Percentiles rank a stretch among this genome's conserved stretches.
Evolutionary conservation across 2,329 filamentous ascomycete genomes (phyloP).

Genomic region (Aspergillus neotritici): DNA sequence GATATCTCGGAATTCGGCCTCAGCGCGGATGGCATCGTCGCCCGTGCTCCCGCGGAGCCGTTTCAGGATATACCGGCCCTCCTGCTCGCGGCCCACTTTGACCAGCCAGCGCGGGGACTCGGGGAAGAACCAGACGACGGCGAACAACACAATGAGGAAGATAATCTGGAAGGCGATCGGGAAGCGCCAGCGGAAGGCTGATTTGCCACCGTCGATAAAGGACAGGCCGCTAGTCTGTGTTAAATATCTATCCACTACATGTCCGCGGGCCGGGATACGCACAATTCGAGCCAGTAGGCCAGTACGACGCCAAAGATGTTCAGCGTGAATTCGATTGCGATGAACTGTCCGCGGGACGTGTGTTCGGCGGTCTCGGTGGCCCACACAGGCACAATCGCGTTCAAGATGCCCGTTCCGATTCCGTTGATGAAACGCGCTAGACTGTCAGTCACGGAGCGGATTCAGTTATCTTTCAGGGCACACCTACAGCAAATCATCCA

Average conservation of each 20-base stretch:
- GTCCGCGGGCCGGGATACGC: constrained; percentile 8
- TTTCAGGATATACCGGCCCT: constrained; percentile 60
- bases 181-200: constrained; percentile 61
- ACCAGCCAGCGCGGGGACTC: constrained; percentile 57
- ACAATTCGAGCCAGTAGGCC: constrained; percentile 57
- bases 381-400: constrained; percentile 66
- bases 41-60: constrained; percentile 57
- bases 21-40: constrained; percentile 49
- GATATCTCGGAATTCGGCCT: constrained; percentile 65
- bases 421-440: constrained; percentile 56
- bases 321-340: constrained; percentile 66
- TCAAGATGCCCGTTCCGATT: constrained; percentile 64
- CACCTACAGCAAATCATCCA: constrained; percentile 64
- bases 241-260: background rate
- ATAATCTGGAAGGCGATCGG: constrained; percentile 66
- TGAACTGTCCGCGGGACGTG: constrained; percentile 62
- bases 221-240: constrained; percentile 45
- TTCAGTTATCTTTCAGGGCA: background rate
- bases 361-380: constrained; percentile 65
- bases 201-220: constrained; percentile 54
- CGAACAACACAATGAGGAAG: constrained; percentile 54
- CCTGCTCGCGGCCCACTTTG: constrained; percentile 61
- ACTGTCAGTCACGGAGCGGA: constrained; percentile 1
- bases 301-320: constrained; percentile 67
- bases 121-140: constrained; percentile 60